These are phyloP conservation scores for Boletus reticulatus DNA, from an alignment of 768 basidiomycete genomes.

Conservation along the genomic window DNA sequence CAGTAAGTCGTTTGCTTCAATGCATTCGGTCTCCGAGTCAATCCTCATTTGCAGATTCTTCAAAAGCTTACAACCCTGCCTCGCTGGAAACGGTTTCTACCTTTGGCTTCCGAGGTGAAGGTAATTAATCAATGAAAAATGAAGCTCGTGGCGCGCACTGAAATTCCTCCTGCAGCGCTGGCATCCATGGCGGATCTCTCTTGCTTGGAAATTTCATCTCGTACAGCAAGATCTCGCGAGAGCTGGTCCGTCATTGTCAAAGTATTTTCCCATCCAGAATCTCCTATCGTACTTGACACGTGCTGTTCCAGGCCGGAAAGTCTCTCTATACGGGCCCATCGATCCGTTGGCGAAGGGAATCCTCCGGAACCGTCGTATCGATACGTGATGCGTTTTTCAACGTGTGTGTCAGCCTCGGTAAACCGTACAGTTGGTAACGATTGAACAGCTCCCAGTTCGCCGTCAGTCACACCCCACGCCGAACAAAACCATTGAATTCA, in stretches of 20 bases:
- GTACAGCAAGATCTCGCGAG: conserved; percentile 58
- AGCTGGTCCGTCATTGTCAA: conserved; percentile 80
- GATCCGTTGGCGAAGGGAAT: conserved; percentile 70
- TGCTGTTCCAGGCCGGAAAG: conserved; percentile 53
- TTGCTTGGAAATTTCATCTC: conserved; percentile 79
- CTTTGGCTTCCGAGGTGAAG: conserved; percentile 95
- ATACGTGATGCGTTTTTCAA: conserved; percentile 91
- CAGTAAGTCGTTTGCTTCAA: conserved; percentile 45
- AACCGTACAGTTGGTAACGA: conserved; percentile 3
- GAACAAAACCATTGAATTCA: conserved; percentile 57
- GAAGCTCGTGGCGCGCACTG: conserved; percentile 6
- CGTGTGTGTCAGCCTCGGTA: conserved; percentile 41
- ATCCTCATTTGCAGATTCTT: conserved; percentile 51
- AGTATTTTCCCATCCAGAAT: conserved; percentile 37
- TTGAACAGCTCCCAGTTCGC: conserved; percentile 71
- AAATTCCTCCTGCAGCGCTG: conserved; percentile 51
- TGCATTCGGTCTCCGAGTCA: background rate
- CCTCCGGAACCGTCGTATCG: conserved; percentile 75
- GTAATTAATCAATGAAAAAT: conserved; percentile 36
- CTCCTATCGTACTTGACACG: background rate
- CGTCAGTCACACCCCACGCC: conserved; percentile 66
- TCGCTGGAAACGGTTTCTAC: conserved; percentile 54
- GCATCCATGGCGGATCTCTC: conserved; percentile 80
- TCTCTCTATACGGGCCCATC: conserved; percentile 71
- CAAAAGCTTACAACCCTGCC: conserved; percentile 59